Percentiles rank a stretch among this genome's conserved stretches.
These are phyloP conservation scores for Chloranthus sessilifolius DNA, from an alignment of 164 flowering plant species.

Conservation along the genomic window DNA sequence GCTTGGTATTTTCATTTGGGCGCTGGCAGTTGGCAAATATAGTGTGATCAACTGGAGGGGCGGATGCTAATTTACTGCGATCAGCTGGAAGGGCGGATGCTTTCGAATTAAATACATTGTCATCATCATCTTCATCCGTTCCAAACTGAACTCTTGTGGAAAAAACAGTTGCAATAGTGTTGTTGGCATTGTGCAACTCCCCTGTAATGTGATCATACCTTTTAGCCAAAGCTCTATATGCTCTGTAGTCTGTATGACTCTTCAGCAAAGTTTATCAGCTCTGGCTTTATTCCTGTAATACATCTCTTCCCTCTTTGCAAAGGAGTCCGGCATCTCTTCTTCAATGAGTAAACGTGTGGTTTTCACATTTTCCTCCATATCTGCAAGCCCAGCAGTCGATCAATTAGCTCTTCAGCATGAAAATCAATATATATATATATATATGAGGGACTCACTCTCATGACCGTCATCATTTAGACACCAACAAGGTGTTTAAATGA, in stretches of 20 bases:
- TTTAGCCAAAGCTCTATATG: constrained; percentile 75
- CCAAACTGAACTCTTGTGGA: constrained; percentile 53
- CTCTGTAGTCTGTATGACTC: constrained; percentile 53
- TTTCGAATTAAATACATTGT: no score
- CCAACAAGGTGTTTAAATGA: no score
- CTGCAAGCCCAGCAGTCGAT: no score
- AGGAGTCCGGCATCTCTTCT: constrained; percentile 71
- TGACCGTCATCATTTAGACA: no score
- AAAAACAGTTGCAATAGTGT: constrained; percentile 63
- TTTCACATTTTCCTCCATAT: constrained; percentile 72
- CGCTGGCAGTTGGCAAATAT: constrained; percentile 19
- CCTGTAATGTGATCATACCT: constrained; percentile 67
- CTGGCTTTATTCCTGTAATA: constrained; percentile 73
- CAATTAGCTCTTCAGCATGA: no score
- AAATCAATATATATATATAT: no score
- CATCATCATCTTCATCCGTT: constrained; percentile 49
- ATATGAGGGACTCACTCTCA: no score
- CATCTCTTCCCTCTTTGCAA: constrained; percentile 69
- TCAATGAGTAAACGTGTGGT: constrained; percentile 51
- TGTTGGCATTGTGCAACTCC: constrained; percentile 66
- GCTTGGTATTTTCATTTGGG: constrained; percentile 22
- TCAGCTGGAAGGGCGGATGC: neutral
- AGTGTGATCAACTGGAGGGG: constrained; percentile 11
- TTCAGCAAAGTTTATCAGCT: constrained; percentile 54
- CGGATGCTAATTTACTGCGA: neutral